phyloP scores from a whole-genome alignment of 495 filamentous ascomycete species.

The Penicillium bovifimosum region DNA sequence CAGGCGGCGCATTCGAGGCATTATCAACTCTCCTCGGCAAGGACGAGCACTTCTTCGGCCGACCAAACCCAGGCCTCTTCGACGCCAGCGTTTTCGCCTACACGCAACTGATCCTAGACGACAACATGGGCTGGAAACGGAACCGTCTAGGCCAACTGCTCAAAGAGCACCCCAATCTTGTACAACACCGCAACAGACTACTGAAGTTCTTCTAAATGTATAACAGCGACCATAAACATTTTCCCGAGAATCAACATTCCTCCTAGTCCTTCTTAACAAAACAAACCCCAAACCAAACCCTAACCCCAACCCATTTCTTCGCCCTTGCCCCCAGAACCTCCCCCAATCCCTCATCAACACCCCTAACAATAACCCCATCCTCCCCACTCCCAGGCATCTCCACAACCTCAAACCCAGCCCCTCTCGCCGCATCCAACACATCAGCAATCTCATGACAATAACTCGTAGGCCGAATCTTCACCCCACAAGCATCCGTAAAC shows the following conservation, averaged over 20 bases:
- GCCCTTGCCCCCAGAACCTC: conserved; percentile 52
- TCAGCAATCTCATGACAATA: conserved; percentile 53
- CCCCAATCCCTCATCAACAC: conserved; percentile 46
- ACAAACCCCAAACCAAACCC: conserved; percentile 61
- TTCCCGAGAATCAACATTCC: neutral
- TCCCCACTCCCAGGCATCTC: conserved; percentile 16
- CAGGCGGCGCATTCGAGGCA: conserved; percentile 66
- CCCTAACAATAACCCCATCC: conserved; percentile 34
- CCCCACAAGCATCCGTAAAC: conserved; percentile 55
- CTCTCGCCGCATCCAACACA: conserved; percentile 49
- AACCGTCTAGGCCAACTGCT: conserved; percentile 38
- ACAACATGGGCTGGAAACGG: conserved; percentile 53
- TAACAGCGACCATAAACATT: neutral
- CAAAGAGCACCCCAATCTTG: conserved; percentile 43
- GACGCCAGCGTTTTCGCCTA: conserved; percentile 90
- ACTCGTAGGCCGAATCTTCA: conserved; percentile 59
- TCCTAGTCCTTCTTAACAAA: conserved; percentile 39
- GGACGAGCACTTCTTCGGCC: conserved; percentile 62
- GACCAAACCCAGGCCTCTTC: conserved; percentile 61
- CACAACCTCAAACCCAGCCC: conserved; percentile 47
- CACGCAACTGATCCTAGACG: conserved; percentile 71
- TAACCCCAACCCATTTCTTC: conserved; percentile 62
- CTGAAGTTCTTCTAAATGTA: conserved; percentile 32
- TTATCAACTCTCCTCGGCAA: conserved; percentile 63
- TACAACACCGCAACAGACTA: conserved; percentile 50